A percentile compares a stretch with the other conserved stretches of the same genome.
These are phyloP conservation scores for Thielaviopsis ethacetica DNA, from an alignment of 2,329 filamentous ascomycete genomes.

Conservation along the genomic window DNA sequence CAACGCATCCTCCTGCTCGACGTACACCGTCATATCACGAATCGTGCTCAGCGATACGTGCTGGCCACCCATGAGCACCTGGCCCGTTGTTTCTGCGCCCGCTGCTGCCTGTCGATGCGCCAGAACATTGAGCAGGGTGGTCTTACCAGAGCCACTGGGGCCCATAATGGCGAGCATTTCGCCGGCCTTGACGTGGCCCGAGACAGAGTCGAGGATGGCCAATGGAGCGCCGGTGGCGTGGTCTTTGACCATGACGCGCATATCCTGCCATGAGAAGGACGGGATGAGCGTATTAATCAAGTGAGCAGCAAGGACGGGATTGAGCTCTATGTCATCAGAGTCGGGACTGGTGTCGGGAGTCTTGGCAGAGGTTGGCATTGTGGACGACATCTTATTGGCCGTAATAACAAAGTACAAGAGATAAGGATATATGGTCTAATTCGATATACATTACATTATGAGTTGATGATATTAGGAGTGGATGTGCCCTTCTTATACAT, in stretches of 20 bases:
- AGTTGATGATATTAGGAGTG: no score
- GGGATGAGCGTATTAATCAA: conserved; percentile 44
- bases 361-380: background rate
- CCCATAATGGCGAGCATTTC: conserved; percentile 72
- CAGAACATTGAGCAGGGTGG: conserved; percentile 66
- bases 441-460: no score
- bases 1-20: conserved; percentile 77
- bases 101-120: conserved; percentile 40
- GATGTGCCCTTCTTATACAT: no score
- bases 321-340: conserved; percentile 8
- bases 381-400: background rate
- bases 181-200: conserved; percentile 26
- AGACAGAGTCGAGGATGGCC: conserved; percentile 12
- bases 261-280: conserved; percentile 47
- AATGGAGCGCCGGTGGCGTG: conserved; percentile 21
- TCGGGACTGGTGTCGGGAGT: background rate
- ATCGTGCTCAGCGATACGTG: conserved; percentile 37
- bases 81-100: conserved; percentile 27
- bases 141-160: conserved; percentile 59
- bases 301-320: conserved; percentile 22
- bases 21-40: conserved; percentile 54
- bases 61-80: conserved; percentile 45
- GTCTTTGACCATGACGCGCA: conserved; percentile 57
- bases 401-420: background rate
- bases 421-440: background rate